Evolutionary conservation across 179 eudicot species (phyloP), one percentile per base, ranked within the genome.

Genomic region (Gypsophila paniculata): DNA sequence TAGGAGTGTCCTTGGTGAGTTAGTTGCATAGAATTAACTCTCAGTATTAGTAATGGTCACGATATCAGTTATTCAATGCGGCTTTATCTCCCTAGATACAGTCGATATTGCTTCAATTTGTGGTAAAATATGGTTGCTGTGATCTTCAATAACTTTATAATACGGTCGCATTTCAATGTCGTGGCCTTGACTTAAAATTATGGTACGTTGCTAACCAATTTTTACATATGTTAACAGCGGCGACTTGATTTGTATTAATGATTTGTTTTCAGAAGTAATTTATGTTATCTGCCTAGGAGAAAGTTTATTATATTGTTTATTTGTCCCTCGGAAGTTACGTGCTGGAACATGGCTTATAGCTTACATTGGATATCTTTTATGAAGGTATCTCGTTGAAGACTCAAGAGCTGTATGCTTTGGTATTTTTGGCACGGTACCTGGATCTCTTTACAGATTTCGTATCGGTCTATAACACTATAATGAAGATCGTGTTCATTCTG

Each of bases 331-430:
- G 4, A 52, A 18, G 25, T 62, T 36, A 5, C 26, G 55, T 65
- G 22, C 18, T 65, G 54, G 51, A 67, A 23, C 8, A 17, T 23
- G 5, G 21, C n/a, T 25, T 48, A 44, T 14, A 67, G 3, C n/a
- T 68, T 75, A 10, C n/a, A 58, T 38, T 42, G 22, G 23, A 49
- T 60, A n/a, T 6, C n/a, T 66, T 46, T 73, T 64, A 49, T 71
- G 83, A 67, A 93, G 98, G 98, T 68, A 85, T 93, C 74, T 93
- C 98, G 39, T 75, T 91, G 82, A 93, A 93, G 95, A 93, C 98
- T n/a, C 98, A 93, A 77, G 96, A 91, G 89, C 77, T 93, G 67
- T 93, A 86, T 77, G 90, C 93, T 14, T 48, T 91, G 69, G 98
- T 93, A 29, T 93, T 91, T 66, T 38, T 88, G 82, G 72, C 93